These are phyloP conservation scores for Mortierella sp. DNA, from an alignment of 371 early-diverging fungal genomes.

Conservation along the genomic window DNA sequence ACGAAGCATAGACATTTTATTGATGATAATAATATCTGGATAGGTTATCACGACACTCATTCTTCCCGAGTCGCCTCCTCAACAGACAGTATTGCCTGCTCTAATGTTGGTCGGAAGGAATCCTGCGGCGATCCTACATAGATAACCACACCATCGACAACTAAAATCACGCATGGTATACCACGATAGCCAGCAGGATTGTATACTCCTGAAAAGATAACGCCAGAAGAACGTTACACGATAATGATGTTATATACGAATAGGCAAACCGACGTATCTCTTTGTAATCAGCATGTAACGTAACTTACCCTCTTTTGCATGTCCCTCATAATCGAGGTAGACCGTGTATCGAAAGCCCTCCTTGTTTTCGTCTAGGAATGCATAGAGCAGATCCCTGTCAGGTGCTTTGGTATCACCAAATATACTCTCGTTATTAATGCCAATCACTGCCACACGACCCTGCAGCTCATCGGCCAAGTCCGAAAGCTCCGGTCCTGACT, in stretches of 20 bases:
- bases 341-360: conserved; percentile 48
- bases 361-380: conserved; percentile 23
- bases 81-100: conserved; percentile 13
- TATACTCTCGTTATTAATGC: conserved; percentile 53
- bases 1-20: not conserved
- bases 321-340: conserved; percentile 36
- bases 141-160: conserved; percentile 37
- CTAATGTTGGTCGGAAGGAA: conserved; percentile 24
- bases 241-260: not conserved
- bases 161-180: conserved; percentile 41
- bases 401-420: conserved; percentile 36
- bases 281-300: too few species aligned
- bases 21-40: not conserved
- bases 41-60: not conserved
- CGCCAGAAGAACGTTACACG: too few species aligned
- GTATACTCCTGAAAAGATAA: conserved; percentile 39
- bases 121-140: conserved; percentile 52
- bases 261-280: too few species aligned
- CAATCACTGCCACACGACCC: conserved; percentile 31
- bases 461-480: conserved; percentile 38
- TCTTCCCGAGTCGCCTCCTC: conserved; percentile 21
- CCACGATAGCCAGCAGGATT: conserved; percentile 44
- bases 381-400: conserved; percentile 8
- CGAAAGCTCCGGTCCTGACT: conserved; percentile 45
- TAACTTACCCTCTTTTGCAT: conserved; percentile 46